Evolutionary conservation across 768 basidiomycete species (phyloP).

Genomic region (Mycena chlorophos): DNA sequence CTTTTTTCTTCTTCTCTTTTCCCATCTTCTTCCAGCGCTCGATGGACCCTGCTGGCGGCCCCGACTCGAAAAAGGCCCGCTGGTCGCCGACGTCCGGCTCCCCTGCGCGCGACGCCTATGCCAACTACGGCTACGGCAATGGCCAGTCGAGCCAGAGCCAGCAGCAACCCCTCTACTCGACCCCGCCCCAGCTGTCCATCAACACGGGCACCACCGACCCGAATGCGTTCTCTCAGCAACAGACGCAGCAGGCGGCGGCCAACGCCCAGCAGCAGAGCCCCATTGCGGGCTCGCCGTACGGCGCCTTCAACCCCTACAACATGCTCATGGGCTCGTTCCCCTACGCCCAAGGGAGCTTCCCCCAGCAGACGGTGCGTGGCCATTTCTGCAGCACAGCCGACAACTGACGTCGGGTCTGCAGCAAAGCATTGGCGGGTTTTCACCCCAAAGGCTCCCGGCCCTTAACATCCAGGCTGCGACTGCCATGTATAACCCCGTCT

Average conservation of each 20-base stretch:
- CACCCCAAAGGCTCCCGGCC: conserved; percentile 60
- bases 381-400: not conserved
- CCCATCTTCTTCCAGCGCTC: conserved; percentile 57
- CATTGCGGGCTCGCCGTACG: conserved; percentile 52
- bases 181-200: conserved; percentile 61
- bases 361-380: conserved; percentile 35
- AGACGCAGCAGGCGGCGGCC: conserved; percentile 51
- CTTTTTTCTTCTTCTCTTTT: conserved; percentile 1
- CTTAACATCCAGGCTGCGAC: conserved; percentile 72
- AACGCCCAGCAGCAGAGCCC: conserved; percentile 31
- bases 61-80: conserved; percentile 86
- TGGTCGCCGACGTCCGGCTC: conserved; percentile 57
- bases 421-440: conserved; percentile 17
- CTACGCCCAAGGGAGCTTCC: conserved; percentile 41
- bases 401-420: not conserved
- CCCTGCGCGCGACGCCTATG: conserved; percentile 67
- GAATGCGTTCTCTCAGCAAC: conserved; percentile 50
- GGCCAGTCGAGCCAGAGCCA: conserved; percentile 65
- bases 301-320: conserved; percentile 65
- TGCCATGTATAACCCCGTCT: conserved; percentile 75
- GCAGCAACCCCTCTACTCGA: conserved; percentile 68
- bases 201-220: conserved; percentile 66
- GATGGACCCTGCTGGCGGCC: conserved; percentile 80
- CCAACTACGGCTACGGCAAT: conserved; percentile 86
- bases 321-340: conserved; percentile 67